These are phyloP conservation scores for Lipomyces oligophaga DNA, from an alignment of 805 yeast genomes.

Conservation along the genomic window DNA sequence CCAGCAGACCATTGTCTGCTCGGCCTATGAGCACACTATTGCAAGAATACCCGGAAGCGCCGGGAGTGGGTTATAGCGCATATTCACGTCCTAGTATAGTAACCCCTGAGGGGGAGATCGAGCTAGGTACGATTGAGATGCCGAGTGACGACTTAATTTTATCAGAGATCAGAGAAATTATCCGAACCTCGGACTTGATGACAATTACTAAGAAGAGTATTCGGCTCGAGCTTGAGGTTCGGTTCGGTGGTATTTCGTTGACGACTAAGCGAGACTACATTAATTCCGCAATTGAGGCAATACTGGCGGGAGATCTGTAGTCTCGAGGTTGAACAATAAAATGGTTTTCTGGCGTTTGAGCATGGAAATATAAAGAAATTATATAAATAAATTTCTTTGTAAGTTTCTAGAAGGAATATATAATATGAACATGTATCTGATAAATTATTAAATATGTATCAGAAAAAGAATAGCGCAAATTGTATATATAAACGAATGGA, in stretches of 20 bases:
- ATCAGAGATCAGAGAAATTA: slow-evolving; percentile 38
- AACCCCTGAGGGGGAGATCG: slow-evolving; percentile 24
- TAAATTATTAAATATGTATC: too few relatives aligned
- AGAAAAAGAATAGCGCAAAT: too few relatives aligned
- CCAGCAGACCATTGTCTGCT: background rate
- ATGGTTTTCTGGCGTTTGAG: too few relatives aligned
- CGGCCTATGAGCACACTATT: slow-evolving; percentile 1
- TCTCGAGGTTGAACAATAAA: too few relatives aligned
- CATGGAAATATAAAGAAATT: too few relatives aligned
- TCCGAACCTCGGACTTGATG: slow-evolving; percentile 40
- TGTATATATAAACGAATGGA: too few relatives aligned
- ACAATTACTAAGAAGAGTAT: slow-evolving; percentile 40
- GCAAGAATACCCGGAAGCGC: background rate
- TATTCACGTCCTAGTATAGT: slow-evolving; percentile 12
- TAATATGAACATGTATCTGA: too few relatives aligned
- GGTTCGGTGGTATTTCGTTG: slow-evolving; percentile 37
- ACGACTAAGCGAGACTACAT: slow-evolving; percentile 39
- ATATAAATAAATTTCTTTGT: too few relatives aligned
- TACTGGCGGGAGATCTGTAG: slow-evolving; percentile 41
- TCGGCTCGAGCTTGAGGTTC: slow-evolving; percentile 38
- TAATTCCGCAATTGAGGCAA: slow-evolving; percentile 41
- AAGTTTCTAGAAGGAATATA: too few relatives aligned
- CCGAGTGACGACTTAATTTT: slow-evolving; percentile 41
- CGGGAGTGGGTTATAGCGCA: background rate
- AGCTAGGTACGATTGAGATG: slow-evolving; percentile 31